Percentiles rank a stretch among this genome's conserved stretches.
Conservation (phyloP, 495 filamentous ascomycete genomes). For the Gamarada debralockiae region DNA sequence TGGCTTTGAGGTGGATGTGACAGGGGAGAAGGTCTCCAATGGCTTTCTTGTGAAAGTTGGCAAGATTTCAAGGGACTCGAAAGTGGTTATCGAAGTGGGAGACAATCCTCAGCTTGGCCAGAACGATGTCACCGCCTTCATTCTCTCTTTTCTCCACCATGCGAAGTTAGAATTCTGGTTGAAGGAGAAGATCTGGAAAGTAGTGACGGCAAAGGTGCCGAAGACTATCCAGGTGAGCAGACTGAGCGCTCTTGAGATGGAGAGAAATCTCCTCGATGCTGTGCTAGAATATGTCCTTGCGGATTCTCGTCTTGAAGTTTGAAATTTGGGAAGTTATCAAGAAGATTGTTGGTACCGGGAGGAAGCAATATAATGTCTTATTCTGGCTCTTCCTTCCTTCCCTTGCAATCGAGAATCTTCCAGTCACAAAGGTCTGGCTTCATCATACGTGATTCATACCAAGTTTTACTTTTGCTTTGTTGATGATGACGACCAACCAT, state of each 20-base stretch:
- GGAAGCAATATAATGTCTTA: too few species aligned
- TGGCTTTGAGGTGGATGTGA: not conserved
- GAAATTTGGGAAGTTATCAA: too few species aligned
- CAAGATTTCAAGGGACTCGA: not conserved
- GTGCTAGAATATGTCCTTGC: constrained; percentile 42
- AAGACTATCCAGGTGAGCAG: constrained; percentile 28
- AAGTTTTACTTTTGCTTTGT: too few species aligned
- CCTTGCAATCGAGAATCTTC: too few species aligned
- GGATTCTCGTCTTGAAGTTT: constrained; percentile 22
- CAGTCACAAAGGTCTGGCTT: too few species aligned
- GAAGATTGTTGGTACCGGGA: too few species aligned
- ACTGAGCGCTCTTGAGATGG: constrained; percentile 30
- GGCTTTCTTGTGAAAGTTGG: constrained; percentile 10
- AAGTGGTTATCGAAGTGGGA: constrained; percentile 29
- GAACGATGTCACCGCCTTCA: constrained; percentile 23
- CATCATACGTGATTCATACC: too few species aligned
- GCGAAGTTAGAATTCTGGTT: constrained; percentile 37
- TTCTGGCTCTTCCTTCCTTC: too few species aligned
- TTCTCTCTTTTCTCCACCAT: constrained; percentile 34
- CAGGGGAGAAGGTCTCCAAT: not conserved
- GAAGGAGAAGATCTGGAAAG: constrained; percentile 38
- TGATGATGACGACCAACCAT: too few species aligned
- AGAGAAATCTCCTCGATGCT: constrained; percentile 32
- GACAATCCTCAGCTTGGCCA: constrained; percentile 31
- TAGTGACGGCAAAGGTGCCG: constrained; percentile 23